Conservation (phyloP, 805 yeast species). For the Ogataea minuta region DNA sequence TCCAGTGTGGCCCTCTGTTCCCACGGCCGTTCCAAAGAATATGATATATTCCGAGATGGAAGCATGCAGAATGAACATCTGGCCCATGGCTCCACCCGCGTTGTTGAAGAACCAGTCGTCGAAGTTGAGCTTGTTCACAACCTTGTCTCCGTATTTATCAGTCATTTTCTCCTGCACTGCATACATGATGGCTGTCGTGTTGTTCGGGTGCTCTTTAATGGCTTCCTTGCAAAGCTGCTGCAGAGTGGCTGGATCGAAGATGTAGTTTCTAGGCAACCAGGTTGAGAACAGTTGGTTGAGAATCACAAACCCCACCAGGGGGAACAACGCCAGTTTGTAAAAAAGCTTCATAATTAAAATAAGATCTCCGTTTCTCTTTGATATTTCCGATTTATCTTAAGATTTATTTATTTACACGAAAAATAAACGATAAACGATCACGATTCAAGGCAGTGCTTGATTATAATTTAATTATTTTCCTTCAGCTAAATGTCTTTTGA, state of each 20-base stretch:
- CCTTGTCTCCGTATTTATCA: conserved; percentile 60
- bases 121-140: conserved; percentile 66
- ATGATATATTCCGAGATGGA: conserved; percentile 91
- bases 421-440: conserved; percentile 3
- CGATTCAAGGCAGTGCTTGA: conserved; percentile 8
- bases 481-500: no score
- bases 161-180: conserved; percentile 60
- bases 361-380: not conserved
- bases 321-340: conserved; percentile 21
- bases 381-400: not conserved
- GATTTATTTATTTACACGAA: no score
- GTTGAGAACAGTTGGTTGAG: conserved; percentile 45
- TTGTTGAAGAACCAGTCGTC: conserved; percentile 95
- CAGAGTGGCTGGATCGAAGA: conserved; percentile 66
- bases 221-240: conserved; percentile 57
- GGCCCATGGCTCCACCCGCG: conserved; percentile 99
- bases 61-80: conserved; percentile 93
- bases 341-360: conserved; percentile 12
- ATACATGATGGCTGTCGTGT: conserved; percentile 60
- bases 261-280: conserved; percentile 70
- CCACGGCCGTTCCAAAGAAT: conserved; percentile 88
- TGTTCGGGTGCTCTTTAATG: conserved; percentile 51
- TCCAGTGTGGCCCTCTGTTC: conserved; percentile 96
- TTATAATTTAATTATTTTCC: no score
- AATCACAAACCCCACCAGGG: conserved; percentile 31